phyloP scores from a whole-genome alignment of 177 flowering plant genomes.

The Vitis hybrid region DNA sequence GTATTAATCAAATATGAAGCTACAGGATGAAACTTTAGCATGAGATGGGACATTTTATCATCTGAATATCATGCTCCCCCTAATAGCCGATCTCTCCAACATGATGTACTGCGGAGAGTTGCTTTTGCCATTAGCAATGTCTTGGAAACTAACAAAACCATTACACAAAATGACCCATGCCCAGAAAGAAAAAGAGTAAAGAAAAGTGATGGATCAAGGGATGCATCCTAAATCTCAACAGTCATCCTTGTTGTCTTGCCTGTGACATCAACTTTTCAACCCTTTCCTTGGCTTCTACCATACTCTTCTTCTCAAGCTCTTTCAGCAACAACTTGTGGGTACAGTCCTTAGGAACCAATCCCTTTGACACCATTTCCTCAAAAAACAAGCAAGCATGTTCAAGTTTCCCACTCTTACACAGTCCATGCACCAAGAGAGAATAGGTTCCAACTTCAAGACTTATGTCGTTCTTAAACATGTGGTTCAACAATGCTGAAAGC shows the following conservation, averaged over 20 bases:
- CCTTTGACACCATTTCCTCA: slow-evolving; percentile 47
- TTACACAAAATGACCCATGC: no score
- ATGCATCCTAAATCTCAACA: not conserved
- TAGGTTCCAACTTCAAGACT: slow-evolving; percentile 52
- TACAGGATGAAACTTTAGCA: no score
- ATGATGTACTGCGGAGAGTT: no score
- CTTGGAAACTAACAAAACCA: no score
- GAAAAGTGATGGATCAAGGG: no score
- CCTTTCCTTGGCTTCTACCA: slow-evolving; percentile 35
- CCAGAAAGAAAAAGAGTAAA: no score
- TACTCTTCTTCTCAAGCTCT: slow-evolving; percentile 40
- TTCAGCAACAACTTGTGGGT: slow-evolving; percentile 31
- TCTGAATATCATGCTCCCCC: no score
- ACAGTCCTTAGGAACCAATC: slow-evolving; percentile 37
- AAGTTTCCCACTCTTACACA: slow-evolving; percentile 42
- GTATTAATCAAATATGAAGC: no score
- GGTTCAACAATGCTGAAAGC: slow-evolving; percentile 40
- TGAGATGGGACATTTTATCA: no score
- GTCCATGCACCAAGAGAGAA: slow-evolving; percentile 40
- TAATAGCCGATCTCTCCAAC: no score
- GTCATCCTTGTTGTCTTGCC: slow-evolving; percentile 10
- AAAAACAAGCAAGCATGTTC: slow-evolving; percentile 47
- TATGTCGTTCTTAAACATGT: slow-evolving; percentile 59
- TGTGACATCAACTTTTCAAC: slow-evolving; percentile 37
- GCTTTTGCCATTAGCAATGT: no score